Evolutionary conservation across 2,329 filamentous ascomycete species (phyloP).

Genomic region (Penicillium sp.): DNA sequence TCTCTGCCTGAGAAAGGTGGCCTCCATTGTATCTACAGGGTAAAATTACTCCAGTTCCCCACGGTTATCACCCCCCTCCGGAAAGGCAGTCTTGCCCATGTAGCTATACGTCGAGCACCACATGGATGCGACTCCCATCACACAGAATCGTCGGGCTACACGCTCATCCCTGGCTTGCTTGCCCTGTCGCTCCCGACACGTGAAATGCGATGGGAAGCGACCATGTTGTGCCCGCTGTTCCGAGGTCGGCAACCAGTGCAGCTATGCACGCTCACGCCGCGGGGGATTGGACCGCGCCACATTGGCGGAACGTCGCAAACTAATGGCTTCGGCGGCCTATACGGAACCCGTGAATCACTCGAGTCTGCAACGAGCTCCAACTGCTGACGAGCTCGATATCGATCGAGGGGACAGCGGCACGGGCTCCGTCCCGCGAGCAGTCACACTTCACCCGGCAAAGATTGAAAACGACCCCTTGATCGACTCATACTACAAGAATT

Average conservation of each 20-base stretch:
- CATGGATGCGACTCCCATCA: background rate
- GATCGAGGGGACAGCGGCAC: constrained; percentile 3
- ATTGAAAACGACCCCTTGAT: constrained; percentile 18
- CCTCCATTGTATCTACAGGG: too few relatives aligned
- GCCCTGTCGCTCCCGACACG: constrained; percentile 40
- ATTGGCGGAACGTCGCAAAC: constrained; percentile 23
- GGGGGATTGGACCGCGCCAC: constrained; percentile 33
- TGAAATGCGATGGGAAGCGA: constrained; percentile 49
- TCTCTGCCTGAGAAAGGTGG: too few relatives aligned
- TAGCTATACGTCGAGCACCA: background rate
- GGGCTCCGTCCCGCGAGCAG: constrained; percentile 1
- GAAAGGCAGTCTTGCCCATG: too few relatives aligned
- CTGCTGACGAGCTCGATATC: background rate
- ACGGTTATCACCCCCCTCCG: too few relatives aligned
- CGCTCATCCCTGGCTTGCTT: constrained; percentile 30
- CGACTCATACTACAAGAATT: constrained; percentile 33
- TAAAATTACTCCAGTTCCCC: too few relatives aligned
- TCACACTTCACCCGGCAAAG: background rate
- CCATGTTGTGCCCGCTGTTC: constrained; percentile 47
- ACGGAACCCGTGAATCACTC: background rate
- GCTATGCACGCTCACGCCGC: constrained; percentile 50
- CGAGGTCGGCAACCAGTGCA: constrained; percentile 44
- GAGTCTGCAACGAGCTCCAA: constrained; percentile 1
- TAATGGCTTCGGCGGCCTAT: constrained; percentile 6
- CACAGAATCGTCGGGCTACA: constrained; percentile 9